Evolutionary conservation across 306 rosid genomes (phyloP).

Genomic region (Ormosia semicastrata): DNA sequence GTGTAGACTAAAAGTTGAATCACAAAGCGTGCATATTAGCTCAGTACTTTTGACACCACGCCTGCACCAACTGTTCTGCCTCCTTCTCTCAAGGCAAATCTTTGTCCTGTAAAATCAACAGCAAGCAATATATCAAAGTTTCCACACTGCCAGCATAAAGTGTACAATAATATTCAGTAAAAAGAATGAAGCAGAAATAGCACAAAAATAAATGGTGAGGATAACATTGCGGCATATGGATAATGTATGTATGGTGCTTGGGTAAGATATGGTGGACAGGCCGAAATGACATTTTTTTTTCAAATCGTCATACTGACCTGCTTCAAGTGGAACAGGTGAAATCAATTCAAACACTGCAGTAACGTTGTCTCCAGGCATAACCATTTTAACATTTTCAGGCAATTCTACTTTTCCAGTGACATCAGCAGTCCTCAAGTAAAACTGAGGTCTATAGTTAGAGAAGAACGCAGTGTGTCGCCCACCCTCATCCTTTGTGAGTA

Average conservation of each 20-base stretch:
- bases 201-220: neutral
- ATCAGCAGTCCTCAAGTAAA: constrained; percentile 97
- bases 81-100: constrained; percentile 99
- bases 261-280: neutral
- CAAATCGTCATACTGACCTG: constrained; percentile 51
- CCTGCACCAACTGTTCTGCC: constrained; percentile 99
- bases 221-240: neutral
- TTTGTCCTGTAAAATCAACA: constrained; percentile 68
- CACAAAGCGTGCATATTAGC: constrained; percentile 28
- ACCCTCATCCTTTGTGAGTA: constrained; percentile 97
- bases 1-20: constrained; percentile 29
- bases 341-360: constrained; percentile 86
- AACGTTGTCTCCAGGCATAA: constrained; percentile 98
- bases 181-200: neutral
- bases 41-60: constrained; percentile 90
- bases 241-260: neutral
- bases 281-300: neutral
- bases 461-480: constrained; percentile 98
- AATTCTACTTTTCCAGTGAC: constrained; percentile 91
- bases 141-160: neutral
- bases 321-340: constrained; percentile 86
- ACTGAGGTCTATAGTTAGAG: constrained; percentile 96
- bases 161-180: neutral
- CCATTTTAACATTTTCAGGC: constrained; percentile 93
- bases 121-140: constrained; percentile 1